Evolutionary conservation across 164 flowering plant species (phyloP), one percentile per base, ranked within the genome.

Genomic region (Aristolochia fimbriata): DNA sequence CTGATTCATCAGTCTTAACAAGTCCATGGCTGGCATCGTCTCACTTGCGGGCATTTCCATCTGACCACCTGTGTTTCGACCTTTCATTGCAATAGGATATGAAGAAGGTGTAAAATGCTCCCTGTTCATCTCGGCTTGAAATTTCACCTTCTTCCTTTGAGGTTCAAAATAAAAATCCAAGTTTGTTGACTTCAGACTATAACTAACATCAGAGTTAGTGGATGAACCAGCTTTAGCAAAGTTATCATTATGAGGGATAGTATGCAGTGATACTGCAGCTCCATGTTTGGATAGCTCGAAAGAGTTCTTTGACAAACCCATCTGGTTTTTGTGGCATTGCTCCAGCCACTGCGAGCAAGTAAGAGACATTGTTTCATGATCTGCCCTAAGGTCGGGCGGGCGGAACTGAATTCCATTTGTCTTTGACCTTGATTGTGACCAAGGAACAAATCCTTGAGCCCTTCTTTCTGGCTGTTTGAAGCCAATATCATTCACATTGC

Each of bases 1-100:
- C 24, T 80, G 74, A 71, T 82, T 75, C 91, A 83, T 78, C 53
- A 85, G 80, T 74, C 80, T 82, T 30, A 87, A 86, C 53, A 87
- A 72, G 76, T 83, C 74, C 87, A 81, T 75, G 2, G 95, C 91
- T 24, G 91, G 71, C 51, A 83, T 73, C 15, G 81, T 67, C 16
- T 85, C 89, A 72, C 80, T 82, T 51, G 82, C 59, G 73, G 70
- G 74, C n/a, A 76, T 54, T 68, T 80, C 87, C 30, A 63, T 55
- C 5, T 83, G 65, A 20, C 68, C 72, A 50, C 17, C 33, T 4
- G 24, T 20, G 53, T 69, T 73, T 27, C 71, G 62, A 45, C 67
- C 75, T 52, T 66, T 70, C 33, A 59, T 72, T 47, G 57, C 58
- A 47, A 55, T 52, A 64, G 66, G 21, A 59, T 65, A 63, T 55